phyloP scores from a whole-genome alignment of 2,329 filamentous ascomycete species.

The Aureobasidium sp. region DNA sequence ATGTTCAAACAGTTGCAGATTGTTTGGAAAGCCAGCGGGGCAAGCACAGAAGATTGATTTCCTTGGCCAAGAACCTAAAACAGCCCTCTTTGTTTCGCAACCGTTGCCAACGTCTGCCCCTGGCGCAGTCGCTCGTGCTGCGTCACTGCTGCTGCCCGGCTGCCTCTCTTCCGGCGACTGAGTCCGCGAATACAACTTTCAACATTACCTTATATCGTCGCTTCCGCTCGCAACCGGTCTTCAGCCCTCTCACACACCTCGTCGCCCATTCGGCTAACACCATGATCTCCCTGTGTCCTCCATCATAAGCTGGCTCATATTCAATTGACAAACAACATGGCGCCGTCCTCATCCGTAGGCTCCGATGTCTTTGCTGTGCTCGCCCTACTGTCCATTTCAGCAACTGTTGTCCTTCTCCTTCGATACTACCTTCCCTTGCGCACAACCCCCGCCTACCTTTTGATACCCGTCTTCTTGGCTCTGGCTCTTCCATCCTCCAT shows the following conservation, averaged over 20 bases:
- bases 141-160: background rate
- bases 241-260: background rate
- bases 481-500: slow-evolving; percentile 87
- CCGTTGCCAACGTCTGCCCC: slow-evolving; percentile 2
- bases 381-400: slow-evolving; percentile 65
- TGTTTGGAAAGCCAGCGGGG: slow-evolving; percentile 1
- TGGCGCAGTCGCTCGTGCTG: background rate
- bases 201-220: background rate
- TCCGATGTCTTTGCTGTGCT: slow-evolving; percentile 72
- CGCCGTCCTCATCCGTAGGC: slow-evolving; percentile 57
- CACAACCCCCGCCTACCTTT: slow-evolving; percentile 80
- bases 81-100: background rate
- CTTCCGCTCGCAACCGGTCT: background rate
- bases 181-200: background rate
- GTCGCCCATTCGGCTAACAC: background rate
- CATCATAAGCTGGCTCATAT: background rate
- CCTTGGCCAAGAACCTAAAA: background rate
- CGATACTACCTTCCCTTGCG: slow-evolving; percentile 87
- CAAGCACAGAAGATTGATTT: slow-evolving; percentile 1
- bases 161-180: background rate
- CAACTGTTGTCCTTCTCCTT: slow-evolving; percentile 73
- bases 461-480: slow-evolving; percentile 92
- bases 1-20: background rate
- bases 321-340: slow-evolving; percentile 26
- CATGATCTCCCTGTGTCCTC: background rate